These are phyloP conservation scores for Acanthamoeba lenticulata DNA, from an alignment of 208 protist species.

Conservation along the genomic window DNA sequence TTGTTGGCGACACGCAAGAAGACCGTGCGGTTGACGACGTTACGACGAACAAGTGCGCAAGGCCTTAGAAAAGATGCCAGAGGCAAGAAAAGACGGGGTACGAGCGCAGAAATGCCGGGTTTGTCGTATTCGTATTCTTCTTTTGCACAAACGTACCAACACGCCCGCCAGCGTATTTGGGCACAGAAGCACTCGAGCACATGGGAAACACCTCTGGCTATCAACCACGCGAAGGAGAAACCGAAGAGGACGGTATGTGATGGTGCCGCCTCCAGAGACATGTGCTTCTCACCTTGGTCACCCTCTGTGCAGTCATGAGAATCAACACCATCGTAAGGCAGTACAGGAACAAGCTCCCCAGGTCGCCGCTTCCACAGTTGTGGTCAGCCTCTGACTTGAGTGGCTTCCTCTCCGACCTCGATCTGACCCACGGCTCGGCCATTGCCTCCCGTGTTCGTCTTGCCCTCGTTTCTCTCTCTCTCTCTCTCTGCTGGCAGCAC, in stretches of 20 bases:
- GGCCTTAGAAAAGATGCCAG: no score
- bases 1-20: no score
- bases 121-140: no score
- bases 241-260: not conserved
- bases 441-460: not conserved
- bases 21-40: no score
- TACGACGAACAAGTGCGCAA: no score
- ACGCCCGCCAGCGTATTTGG: no score
- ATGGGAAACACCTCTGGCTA: not conserved
- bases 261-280: not conserved
- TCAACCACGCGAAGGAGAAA: not conserved
- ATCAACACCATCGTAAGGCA: not conserved
- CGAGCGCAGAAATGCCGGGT: no score
- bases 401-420: not conserved
- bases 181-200: no score
- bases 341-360: not conserved
- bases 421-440: not conserved
- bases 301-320: not conserved
- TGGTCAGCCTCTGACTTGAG: slow-evolving; percentile 8
- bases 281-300: not conserved
- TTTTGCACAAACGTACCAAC: no score
- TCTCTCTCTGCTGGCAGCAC: no score
- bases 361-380: not conserved
- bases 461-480: not conserved
- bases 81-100: no score